Evolutionary conservation across 2,329 filamentous ascomycete genomes (phyloP).

Genomic region (Clonostachys solani): DNA sequence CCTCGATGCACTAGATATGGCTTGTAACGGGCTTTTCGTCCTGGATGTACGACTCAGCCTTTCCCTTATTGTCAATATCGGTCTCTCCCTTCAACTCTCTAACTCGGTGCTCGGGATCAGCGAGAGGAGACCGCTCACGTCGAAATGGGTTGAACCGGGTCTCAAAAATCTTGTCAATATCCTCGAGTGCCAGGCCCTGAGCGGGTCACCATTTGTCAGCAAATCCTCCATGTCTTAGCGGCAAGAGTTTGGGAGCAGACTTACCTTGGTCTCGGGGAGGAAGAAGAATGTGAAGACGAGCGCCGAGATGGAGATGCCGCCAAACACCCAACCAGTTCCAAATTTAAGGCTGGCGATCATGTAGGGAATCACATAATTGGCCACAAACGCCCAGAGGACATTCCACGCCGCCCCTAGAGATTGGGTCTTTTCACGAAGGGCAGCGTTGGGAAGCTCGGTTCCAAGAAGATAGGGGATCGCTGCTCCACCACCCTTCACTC

Average conservation of each 20-base stretch:
- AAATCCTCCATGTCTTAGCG: background rate
- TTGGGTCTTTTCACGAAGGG: constrained; percentile 7
- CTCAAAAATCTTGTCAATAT: background rate
- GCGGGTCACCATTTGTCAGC: too few species aligned
- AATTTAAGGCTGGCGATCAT: constrained; percentile 5
- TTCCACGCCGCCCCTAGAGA: constrained; percentile 5
- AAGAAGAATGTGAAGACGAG: constrained; percentile 12
- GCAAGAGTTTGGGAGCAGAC: background rate
- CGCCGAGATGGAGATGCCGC: constrained; percentile 1
- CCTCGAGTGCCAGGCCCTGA: background rate
- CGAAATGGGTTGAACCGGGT: background rate
- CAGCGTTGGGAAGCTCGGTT: constrained; percentile 4
- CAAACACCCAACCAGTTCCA: constrained; percentile 6
- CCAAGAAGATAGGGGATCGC: constrained; percentile 9
- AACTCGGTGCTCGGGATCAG: too few species aligned
- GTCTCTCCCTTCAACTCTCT: too few species aligned
- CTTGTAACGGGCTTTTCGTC: too few species aligned
- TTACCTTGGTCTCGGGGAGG: constrained; percentile 2
- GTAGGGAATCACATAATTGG: constrained; percentile 7
- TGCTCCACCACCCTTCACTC: constrained; percentile 5
- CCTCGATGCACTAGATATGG: too few species aligned
- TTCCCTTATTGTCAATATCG: too few species aligned
- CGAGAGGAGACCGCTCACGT: too few species aligned
- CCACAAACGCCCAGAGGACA: constrained; percentile 7
- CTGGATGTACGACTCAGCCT: too few species aligned